phyloP scores from a whole-genome alignment of 1,284 basidiomycete genomes.

The Neotropicomus parvogracilis region DNA sequence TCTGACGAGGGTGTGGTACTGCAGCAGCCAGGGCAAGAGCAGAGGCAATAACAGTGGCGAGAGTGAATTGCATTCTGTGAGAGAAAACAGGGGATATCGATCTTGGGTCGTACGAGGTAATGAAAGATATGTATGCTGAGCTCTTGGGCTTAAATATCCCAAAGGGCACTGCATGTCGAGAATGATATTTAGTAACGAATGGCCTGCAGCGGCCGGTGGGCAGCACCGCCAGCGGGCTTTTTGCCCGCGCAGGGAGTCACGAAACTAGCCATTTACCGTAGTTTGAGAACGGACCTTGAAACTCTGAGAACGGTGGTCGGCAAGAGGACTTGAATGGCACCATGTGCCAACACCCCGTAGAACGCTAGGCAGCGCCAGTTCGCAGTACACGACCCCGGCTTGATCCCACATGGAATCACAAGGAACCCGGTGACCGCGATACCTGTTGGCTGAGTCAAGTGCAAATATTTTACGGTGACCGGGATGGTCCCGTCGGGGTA shows the following conservation, averaged over 20 bases:
- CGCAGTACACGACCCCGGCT: no score
- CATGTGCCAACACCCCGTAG: no score
- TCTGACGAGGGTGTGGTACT: constrained; percentile 18
- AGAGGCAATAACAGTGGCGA: constrained; percentile 15
- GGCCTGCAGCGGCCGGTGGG: neutral
- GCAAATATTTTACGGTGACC: no score
- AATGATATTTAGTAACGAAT: neutral
- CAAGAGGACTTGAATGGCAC: no score
- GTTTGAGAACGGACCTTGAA: no score
- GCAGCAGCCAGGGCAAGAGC: constrained; percentile 17
- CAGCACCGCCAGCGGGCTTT: constrained; percentile 2
- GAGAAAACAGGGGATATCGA: neutral
- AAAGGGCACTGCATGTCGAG: neutral
- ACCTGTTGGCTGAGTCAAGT: no score
- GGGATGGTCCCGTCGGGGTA: no score
- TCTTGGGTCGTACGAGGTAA: neutral
- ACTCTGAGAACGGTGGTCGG: neutral
- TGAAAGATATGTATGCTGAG: neutral
- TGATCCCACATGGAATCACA: no score
- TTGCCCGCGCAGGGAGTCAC: constrained; percentile 4
- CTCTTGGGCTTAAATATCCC: constrained; percentile 11
- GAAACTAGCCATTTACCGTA: no score
- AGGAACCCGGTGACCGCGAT: no score
- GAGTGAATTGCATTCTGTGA: constrained; percentile 18
- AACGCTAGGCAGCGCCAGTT: no score